Percentiles rank a stretch among this genome's conserved stretches.
phyloP scores from a whole-genome alignment of 371 early-diverging fungal genomes.

The Rhizopus arrhizus region DNA sequence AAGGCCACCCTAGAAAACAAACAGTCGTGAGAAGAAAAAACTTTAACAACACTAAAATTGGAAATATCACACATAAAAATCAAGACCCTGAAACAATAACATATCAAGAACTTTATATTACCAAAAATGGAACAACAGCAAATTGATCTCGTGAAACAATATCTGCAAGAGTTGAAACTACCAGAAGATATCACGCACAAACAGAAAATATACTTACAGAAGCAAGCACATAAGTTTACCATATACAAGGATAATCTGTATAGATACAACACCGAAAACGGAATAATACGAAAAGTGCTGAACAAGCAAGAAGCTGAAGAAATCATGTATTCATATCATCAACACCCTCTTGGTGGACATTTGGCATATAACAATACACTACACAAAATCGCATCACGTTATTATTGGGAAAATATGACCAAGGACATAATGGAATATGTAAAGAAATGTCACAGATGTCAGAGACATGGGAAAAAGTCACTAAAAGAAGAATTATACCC shows the following conservation, averaged over 20 bases:
- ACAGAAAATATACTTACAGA: background rate
- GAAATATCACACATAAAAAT: no score
- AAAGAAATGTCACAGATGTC: constrained; percentile 2
- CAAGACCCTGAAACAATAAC: no score
- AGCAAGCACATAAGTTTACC: background rate
- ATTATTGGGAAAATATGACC: background rate
- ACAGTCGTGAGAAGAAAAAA: no score
- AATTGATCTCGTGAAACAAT: no score
- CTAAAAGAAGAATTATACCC: background rate
- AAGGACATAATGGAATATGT: background rate
- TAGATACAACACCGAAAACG: background rate
- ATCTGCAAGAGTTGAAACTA: background rate
- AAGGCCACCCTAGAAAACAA: no score
- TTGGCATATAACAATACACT: background rate
- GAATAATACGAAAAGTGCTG: background rate
- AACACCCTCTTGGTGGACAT: background rate
- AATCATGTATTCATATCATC: background rate
- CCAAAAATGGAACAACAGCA: no score
- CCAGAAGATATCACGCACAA: background rate
- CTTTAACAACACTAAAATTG: no score
- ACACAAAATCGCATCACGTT: background rate
- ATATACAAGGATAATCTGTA: background rate
- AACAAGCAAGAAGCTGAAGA: background rate
- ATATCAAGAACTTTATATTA: no score
- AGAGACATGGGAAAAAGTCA: background rate